A percentile compares a stretch with the other conserved stretches of the same genome.
Evolutionary conservation across 1,139 yeast species (phyloP).

Genomic region (Suhomyces maxii): DNA sequence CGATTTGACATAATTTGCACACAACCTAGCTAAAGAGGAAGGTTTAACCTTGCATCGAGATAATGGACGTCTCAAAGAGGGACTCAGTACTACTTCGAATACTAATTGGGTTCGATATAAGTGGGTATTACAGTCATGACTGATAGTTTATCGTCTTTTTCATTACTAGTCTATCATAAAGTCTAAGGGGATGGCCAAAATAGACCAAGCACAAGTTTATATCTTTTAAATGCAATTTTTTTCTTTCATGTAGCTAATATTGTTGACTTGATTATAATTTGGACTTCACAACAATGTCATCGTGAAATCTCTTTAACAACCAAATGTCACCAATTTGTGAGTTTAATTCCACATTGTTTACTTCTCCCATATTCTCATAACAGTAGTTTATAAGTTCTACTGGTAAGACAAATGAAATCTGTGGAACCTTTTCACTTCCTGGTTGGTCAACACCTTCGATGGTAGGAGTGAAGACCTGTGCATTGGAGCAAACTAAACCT

Average conservation of each 20-base stretch:
- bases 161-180: too few relatives aligned
- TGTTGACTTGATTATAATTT: constrained; percentile 10
- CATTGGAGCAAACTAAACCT: constrained; percentile 68
- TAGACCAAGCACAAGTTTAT: too few relatives aligned
- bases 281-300: constrained; percentile 13
- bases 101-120: too few relatives aligned
- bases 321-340: constrained; percentile 14
- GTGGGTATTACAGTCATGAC: too few relatives aligned
- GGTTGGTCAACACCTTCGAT: background rate
- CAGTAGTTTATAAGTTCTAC: constrained; percentile 15
- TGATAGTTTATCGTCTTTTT: too few relatives aligned
- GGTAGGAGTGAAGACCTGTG: constrained; percentile 31
- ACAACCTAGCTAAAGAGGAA: too few relatives aligned
- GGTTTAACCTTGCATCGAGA: too few relatives aligned
- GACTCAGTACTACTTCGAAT: too few relatives aligned
- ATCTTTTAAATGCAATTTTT: too few relatives aligned
- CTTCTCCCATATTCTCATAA: constrained; percentile 3
- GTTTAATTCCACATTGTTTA: constrained; percentile 2
- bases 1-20: too few relatives aligned
- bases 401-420: constrained; percentile 16
- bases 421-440: constrained; percentile 15
- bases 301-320: constrained; percentile 16
- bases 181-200: too few relatives aligned
- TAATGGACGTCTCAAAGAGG: too few relatives aligned
- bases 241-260: background rate